Evolutionary conservation across 2,329 filamentous ascomycete genomes (phyloP), one percentile per base, ranked within the genome.

Genomic region (Celoporthe dispersa): DNA sequence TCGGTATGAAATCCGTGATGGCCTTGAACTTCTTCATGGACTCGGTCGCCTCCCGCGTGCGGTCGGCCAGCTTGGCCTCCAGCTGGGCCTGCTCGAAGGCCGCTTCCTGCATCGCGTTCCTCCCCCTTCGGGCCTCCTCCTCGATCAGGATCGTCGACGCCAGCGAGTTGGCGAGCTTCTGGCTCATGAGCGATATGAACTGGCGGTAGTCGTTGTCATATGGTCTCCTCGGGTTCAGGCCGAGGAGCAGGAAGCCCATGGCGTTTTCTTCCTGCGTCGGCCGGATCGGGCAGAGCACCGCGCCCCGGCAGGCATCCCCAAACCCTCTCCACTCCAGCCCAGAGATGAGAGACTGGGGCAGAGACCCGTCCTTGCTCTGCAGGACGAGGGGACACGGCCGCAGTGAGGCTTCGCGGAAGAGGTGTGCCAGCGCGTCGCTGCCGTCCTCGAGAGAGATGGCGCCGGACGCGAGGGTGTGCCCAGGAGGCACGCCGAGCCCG

Each of bases 161-260:
- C 64, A 93, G 81, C 0, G 90, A 91, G 1, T 89, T 92, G 0
- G 88, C 89, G 8, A 93, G 80, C 76, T 84, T 92, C 71, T 86
- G 83, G 55, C 79, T 82, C 44, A 87, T 76, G 5, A 86, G 77
- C 19, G 83, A 87, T 25, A 93, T 84, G 74, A 91, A 93, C 11
- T 91, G 84, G 57, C 85, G 86, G 75, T 93, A 94, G 72, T 92
- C 90, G 70, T 91, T 89, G 75, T 94, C 91, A 72, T 92, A 93
- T 0, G 91, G 91, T 57, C 90, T 83, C 59, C 91, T 83, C 7
- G 91, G 90, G 74, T 94, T 93, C 12, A 93, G 82, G 1, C 90
- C 91, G 57, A 94, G 82, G 19, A 93, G 84, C 4, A 94, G 80
- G 72, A 93, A 87, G 0, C 90, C 92, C 70, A 92, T 84, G 0